Conservation (phyloP, 805 yeast genomes). For the Ogataea methanolica region DNA sequence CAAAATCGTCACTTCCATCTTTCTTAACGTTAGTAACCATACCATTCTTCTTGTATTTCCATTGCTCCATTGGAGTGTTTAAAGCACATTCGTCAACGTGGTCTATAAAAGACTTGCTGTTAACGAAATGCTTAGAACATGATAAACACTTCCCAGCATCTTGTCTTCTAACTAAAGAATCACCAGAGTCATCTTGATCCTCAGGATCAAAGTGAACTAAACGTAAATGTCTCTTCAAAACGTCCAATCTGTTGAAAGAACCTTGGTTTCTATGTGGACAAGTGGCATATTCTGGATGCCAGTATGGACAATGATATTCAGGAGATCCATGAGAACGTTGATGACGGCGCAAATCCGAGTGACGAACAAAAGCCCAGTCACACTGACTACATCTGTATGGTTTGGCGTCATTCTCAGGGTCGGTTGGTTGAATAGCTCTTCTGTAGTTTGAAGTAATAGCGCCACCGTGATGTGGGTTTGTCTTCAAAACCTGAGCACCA, state of each 20-base stretch:
- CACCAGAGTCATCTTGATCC: slow-evolving; percentile 23
- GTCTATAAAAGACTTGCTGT: slow-evolving; percentile 53
- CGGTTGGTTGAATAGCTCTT: slow-evolving; percentile 14
- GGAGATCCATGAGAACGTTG: slow-evolving; percentile 63
- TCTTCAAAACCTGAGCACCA: slow-evolving; percentile 12
- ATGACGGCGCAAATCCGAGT: slow-evolving; percentile 67
- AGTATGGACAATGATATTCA: slow-evolving; percentile 66
- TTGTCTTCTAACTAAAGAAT: slow-evolving; percentile 29
- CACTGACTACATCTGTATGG: slow-evolving; percentile 45
- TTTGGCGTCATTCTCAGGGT: slow-evolving; percentile 17
- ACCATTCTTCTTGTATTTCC: slow-evolving; percentile 31
- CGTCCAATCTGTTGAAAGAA: slow-evolving; percentile 69
- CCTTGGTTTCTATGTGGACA: slow-evolving; percentile 73
- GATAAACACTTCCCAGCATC: slow-evolving; percentile 67
- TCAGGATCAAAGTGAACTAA: slow-evolving; percentile 60
- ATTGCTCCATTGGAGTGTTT: slow-evolving; percentile 30
- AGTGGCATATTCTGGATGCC: slow-evolving; percentile 56
- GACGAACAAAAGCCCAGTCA: slow-evolving; percentile 66
- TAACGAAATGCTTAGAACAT: slow-evolving; percentile 53
- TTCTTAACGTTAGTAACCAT: slow-evolving; percentile 25
- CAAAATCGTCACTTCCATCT: slow-evolving; percentile 14
- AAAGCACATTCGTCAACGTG: slow-evolving; percentile 63
- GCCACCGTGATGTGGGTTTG: slow-evolving; percentile 13
- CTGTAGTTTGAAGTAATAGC: slow-evolving; percentile 5
- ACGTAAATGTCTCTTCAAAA: slow-evolving; percentile 64